Evolutionary conservation across 2,329 filamentous ascomycete species (phyloP), one percentile per base, ranked within the genome.

Genomic region (Botrytis aclada): DNA sequence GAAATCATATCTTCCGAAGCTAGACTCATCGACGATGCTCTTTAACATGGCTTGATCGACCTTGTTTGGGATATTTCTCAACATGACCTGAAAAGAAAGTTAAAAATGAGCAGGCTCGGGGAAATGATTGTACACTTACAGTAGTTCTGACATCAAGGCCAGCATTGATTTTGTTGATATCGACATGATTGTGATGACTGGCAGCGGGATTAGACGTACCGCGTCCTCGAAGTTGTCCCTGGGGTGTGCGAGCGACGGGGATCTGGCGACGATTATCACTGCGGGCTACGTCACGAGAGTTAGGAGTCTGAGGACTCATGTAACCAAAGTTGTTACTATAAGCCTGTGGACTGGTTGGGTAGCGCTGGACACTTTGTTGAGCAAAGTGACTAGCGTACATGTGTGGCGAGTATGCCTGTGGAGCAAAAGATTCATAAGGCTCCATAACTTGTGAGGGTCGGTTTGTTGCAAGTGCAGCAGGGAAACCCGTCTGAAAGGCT

Each of bases 51-150:
- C 84, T 82, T 94, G 89, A 78, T 94, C 89, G 72, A 97, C 90
- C 78, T 95, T 94, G 83, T 97, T 97, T 1, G 95, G 95, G 63
- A 98, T 95, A 81, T 98, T 98, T 56, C 95, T 91, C 45, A 98
- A 83, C 95, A 98, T 98, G 76, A 98, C 93, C 91, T 94, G 73
- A 61, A 56, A 75, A 72, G 63, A 75, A 54, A 74, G 62, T 56
- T 37, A 69, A 8, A 64, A 61, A 29, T 58, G 34, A 64, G 74
- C 73, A 60, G 65, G 16, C n/a, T 41, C 29, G 66, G 3, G 12
- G n/a, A 22, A n/a, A 20, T 29, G 70, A 65, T 45, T 34, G 61
- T 37, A 56, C 39, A 83, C 87, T 82, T 84, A 93, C 92, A 0
- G 92, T 94, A 14, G 92, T 94, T 69, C 92, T 88, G 73, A 94